Percentiles rank a stretch among this genome's conserved stretches.
These are phyloP conservation scores for Polychytrium aggregatum DNA, from an alignment of 192 early-diverging fungal genomes.

Conservation along the genomic window DNA sequence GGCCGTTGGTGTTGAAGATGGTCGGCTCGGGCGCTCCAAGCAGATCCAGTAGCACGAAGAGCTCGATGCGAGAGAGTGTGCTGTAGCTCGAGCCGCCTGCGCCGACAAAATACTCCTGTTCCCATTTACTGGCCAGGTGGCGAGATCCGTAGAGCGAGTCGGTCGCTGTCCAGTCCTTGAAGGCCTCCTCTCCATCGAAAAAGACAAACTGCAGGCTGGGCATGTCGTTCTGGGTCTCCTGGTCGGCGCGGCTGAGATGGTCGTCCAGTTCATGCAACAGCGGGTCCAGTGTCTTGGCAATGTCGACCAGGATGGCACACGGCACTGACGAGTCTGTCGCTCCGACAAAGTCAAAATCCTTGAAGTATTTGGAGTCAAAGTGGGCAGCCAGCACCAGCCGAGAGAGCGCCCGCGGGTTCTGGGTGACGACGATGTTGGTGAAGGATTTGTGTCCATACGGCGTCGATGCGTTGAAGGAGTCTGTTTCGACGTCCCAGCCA, in stretches of 20 bases:
- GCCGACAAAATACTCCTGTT: conserved; percentile 17
- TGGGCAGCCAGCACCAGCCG: conserved; percentile 83
- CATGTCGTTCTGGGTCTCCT: neutral
- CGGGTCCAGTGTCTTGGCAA: conserved; percentile 59
- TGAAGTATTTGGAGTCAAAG: conserved; percentile 81
- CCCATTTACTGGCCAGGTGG: conserved; percentile 78
- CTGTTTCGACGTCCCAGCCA: conserved; percentile 70
- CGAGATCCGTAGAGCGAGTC: conserved; percentile 88
- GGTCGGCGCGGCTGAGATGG: no score
- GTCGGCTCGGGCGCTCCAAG: conserved; percentile 48
- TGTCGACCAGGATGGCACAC: conserved; percentile 79
- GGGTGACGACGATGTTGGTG: conserved; percentile 83
- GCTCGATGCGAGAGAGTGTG: conserved; percentile 62
- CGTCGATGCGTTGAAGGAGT: conserved; percentile 64
- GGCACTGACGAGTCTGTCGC: conserved; percentile 87
- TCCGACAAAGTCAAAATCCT: conserved; percentile 59
- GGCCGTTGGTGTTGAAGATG: conserved; percentile 48
- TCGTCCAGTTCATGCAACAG: conserved; percentile 37
- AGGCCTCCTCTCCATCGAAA: conserved; percentile 96
- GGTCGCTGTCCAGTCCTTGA: conserved; percentile 53
- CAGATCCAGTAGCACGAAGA: conserved; percentile 81
- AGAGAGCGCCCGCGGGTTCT: conserved; percentile 57
- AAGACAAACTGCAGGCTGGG: conserved; percentile 80
- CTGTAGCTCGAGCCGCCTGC: conserved; percentile 1
- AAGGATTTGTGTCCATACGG: conserved; percentile 67